Base-by-base conservation (phyloP, 2,329 filamentous ascomycete genomes). In the Cladosporium oxysporum region DNA sequence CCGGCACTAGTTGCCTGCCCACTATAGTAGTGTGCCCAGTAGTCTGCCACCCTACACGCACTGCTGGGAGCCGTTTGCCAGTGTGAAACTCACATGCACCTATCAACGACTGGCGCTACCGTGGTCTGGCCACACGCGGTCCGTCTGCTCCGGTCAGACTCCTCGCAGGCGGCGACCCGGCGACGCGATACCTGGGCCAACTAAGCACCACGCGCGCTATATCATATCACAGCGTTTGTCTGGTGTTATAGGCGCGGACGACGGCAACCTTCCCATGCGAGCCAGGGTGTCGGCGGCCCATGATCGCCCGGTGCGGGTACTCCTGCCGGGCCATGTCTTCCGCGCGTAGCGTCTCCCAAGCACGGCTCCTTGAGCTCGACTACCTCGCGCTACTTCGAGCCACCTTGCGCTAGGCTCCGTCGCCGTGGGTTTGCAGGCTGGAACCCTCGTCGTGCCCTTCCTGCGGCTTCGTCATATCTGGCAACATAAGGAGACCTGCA, bases 1-100 rank as follows among this genome's bases (percentile, higher is more conserved):
- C 59, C 59, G 59, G 59, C 59, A 62, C 59, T 62, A 62, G 47
- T n/a, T 53, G 44, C 59, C 44, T 50, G 37, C 11, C 44, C 47
- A 23, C 28, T 28, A 11, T 3, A 16, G 26, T 60, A 37, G 50
- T 29, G 28, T 12, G 23, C n/a, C 14, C 41, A 47, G 41, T 23
- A 47, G 41, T 21, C n/a, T 0, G 5, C 33, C 12, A 35, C 33
- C 31, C n/a, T n/a, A 47, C 41, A 21, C 41, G 4, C n/a, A 11
- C n/a, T 21, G 41, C 41, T 23, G 41, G 41, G 41, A 47, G 53
- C 18, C 59, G 59, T 62, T 62, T 62, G 59, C 59, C 18, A 62
- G 59, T 62, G 59, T 62, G 59, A 49, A 28, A 53, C 59, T 37
- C 23, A 14, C 23, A 26, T 26, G 23, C 23, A 26, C 23, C 23